Evolutionary conservation across 345 rosid genomes (phyloP).

Genomic region (Euphorbia pulcherrima): DNA sequence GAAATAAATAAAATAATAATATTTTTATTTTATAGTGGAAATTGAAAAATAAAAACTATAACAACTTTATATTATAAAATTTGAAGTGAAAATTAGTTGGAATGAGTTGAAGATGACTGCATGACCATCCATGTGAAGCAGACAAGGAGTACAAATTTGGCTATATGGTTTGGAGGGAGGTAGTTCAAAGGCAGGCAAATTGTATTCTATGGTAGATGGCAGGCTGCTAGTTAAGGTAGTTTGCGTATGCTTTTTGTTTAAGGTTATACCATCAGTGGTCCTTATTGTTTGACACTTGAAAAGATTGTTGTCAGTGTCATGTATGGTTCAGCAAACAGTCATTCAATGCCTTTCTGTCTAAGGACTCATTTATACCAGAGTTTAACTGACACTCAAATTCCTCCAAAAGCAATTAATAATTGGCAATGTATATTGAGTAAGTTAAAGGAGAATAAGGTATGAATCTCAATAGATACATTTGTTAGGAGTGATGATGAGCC

Average conservation of each 20-base stretch:
- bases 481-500: no score
- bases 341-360: not conserved
- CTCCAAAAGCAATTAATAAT: no score
- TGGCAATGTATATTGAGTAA: no score
- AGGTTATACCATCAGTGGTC: not conserved
- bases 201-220: conserved; percentile 16
- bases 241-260: conserved; percentile 6
- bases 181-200: conserved; percentile 14
- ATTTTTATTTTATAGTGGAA: no score
- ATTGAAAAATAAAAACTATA: no score
- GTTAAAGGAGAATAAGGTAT: no score
- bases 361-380: not conserved
- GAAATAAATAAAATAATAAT: no score
- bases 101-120: no score
- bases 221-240: not conserved
- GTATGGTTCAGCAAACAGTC: not conserved
- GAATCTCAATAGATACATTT: no score
- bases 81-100: no score
- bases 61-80: no score
- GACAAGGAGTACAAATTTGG: conserved; percentile 14
- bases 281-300: not conserved
- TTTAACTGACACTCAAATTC: not conserved
- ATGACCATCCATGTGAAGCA: no score
- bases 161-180: conserved; percentile 15
- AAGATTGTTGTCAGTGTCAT: conserved; percentile 4